Conservation (phyloP, 768 basidiomycete species). For the Xerocomus potaroensis region DNA sequence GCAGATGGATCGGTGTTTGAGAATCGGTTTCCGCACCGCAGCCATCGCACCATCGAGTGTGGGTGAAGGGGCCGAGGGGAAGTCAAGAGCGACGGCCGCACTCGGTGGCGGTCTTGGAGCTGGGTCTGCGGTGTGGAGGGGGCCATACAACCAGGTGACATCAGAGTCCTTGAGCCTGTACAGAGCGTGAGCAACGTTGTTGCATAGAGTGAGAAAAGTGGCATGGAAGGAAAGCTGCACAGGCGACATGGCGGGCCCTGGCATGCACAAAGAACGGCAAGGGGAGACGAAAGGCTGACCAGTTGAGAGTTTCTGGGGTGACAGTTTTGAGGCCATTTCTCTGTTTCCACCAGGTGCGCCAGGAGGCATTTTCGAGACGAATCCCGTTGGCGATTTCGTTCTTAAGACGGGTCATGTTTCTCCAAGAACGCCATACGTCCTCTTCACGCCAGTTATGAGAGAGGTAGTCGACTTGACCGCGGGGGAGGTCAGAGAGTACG, state of each 20-base stretch:
- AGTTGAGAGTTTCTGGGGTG: conserved; percentile 96
- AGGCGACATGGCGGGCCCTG: too few species aligned
- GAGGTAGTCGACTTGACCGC: conserved; percentile 97
- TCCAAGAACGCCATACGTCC: conserved; percentile 98
- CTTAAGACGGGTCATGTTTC: conserved; percentile 97
- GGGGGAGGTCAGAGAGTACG: conserved; percentile 76
- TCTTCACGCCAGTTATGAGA: conserved; percentile 97
- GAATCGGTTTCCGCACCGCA: conserved; percentile 72
- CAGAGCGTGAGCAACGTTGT: conserved; percentile 7
- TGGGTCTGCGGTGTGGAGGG: conserved; percentile 88
- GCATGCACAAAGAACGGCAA: too few species aligned
- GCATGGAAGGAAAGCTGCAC: too few species aligned
- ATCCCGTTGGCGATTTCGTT: conserved; percentile 95
- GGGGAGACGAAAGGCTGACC: conserved; percentile 52
- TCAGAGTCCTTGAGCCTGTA: conserved; percentile 97
- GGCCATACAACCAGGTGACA: conserved; percentile 98
- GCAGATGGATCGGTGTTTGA: conserved; percentile 91
- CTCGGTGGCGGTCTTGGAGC: conserved; percentile 44
- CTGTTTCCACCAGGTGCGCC: conserved; percentile 99
- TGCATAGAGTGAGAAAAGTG: not conserved
- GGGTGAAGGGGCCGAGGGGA: conserved; percentile 34
- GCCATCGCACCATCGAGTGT: not conserved
- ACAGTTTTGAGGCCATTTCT: conserved; percentile 93
- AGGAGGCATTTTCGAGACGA: conserved; percentile 94
- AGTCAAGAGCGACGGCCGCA: conserved; percentile 33